Base-by-base conservation (phyloP, 2,329 filamentous ascomycete genomes). In the Lasiodiplodia citricola region DNA sequence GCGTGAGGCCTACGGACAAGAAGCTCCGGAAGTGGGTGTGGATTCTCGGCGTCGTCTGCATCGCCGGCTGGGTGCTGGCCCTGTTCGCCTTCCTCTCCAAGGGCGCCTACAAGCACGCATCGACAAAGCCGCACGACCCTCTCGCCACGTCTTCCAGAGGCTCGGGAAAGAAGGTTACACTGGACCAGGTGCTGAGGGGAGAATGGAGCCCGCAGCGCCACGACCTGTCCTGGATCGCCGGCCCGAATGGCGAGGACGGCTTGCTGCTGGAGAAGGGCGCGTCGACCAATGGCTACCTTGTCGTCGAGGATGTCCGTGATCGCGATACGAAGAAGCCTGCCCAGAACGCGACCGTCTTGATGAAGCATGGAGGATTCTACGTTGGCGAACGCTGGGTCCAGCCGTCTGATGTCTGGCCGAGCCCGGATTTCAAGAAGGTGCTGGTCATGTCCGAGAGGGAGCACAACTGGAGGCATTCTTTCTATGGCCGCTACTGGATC, bases 381-480 rank as follows among this genome's bases (percentile, higher is more conserved):
- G 90, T 90, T 68, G 84, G 84, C 10, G 87, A 84, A 13, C 78
- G 84, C 63, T 79, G 79, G 18, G 83, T 93, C 72, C 78, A 75
- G n/a, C 90, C 92, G 0, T 80, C 80, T 16, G 85, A 87, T 73
- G 87, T 89, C 3, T 90, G 88, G 84, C 93, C 96, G 2, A 97
- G 93, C 76, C 88, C 90, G 35, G 88, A 98, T 78, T 85, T 97
- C 78, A 93, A 90, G 75, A 95, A 92, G 78, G 93, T 99, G 3
- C 86, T 99, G 64, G 83, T 97, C n/a, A 86, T 90, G 62, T 93
- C 93, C 10, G 84, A 93, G 65, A 78, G 83, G 25, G 81, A 92
- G 78, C 88, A 88, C 74, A 94, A 96, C 74, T 99, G 94, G 91
- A 90, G 96, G 72, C 92, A 98, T 79, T 98, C 95, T 0, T 94